Evolutionary conservation across 2,329 filamentous ascomycete genomes (phyloP), one percentile per base, ranked within the genome.

Genomic region (Fusarium sp.): DNA sequence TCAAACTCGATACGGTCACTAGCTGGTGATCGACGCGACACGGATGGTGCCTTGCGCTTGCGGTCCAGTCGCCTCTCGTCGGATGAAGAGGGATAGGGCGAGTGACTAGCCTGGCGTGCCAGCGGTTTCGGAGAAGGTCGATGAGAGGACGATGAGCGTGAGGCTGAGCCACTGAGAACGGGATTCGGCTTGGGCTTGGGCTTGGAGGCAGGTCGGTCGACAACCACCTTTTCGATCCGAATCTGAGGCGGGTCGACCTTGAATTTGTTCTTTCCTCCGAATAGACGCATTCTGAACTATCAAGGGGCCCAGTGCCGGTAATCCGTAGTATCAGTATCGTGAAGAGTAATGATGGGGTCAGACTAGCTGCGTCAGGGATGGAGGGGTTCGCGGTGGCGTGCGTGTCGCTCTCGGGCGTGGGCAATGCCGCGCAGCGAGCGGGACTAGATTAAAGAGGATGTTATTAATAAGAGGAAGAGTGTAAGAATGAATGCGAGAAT

Each of bases 221-320:
- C 76, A 49, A 78, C 73, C 53, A 84, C 80, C 63, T 80, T 81
- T 70, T 85, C 81, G 67, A 83, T 80, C 57, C 81, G 79, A 66
- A 84, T 79, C 57, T 77, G 78, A 53, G 80, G 78, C 49, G 78
- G 76, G 59, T 81, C 78, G 63, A 78, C 74, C 73, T 84, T 83
- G 74, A 82, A 79, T 70, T 82, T 84, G 56, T 71, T 72, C 60
- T 79, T 79, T 49, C 72, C 73, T 58, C 76, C 75, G 57, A 79
- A 76, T 51, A 79, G 74, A 73, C 73, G 74, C 74, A 76, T 76
- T 57, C 41, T 65, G 63, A 29, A 53, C 36, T 53, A 52, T 55
- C 44, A 61, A 56, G 45, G 49, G 46, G 41, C 17, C 17, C 44
- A 54, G 54, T 44, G 31, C 56, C 53, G 37, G 43, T 54, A 50